Percentiles rank a stretch among this genome's conserved stretches.
Conservation (phyloP, 1,284 basidiomycete species). For the Cryptococcus sp. region DNA sequence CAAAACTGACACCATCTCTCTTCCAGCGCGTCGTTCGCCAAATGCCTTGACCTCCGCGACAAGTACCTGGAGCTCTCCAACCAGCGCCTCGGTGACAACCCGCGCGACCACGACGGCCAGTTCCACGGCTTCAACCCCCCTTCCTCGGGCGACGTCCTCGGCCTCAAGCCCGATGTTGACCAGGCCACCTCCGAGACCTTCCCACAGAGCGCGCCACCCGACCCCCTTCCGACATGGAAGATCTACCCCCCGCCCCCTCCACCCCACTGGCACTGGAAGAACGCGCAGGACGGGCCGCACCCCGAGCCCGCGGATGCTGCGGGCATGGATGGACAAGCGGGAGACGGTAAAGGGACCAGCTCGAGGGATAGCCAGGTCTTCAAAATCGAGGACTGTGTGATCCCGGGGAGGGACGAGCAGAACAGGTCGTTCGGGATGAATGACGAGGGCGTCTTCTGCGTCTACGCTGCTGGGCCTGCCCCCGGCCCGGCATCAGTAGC, state of each 20-base stretch:
- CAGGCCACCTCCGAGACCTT: slow-evolving; percentile 15
- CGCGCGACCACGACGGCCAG: slow-evolving; percentile 74
- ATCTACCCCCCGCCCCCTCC: slow-evolving; percentile 87
- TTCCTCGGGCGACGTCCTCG: slow-evolving; percentile 60
- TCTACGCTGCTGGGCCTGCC: slow-evolving; percentile 54
- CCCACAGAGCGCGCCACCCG: background rate
- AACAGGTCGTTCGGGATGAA: slow-evolving; percentile 69
- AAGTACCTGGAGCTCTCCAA: slow-evolving; percentile 83
- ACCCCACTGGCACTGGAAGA: slow-evolving; percentile 84
- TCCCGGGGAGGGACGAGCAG: slow-evolving; percentile 55
- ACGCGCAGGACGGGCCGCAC: slow-evolving; percentile 55
- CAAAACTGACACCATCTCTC: slow-evolving; percentile 11
- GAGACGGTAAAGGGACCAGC: slow-evolving; percentile 33
- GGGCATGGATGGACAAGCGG: slow-evolving; percentile 21
- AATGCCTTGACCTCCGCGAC: slow-evolving; percentile 81
- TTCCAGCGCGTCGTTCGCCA: slow-evolving; percentile 58
- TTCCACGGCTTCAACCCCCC: slow-evolving; percentile 63
- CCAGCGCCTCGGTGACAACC: slow-evolving; percentile 87
- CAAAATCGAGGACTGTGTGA: slow-evolving; percentile 62
- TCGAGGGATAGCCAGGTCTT: slow-evolving; percentile 54
- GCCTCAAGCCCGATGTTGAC: slow-evolving; percentile 62
- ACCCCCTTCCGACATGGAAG: slow-evolving; percentile 61
- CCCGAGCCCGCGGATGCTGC: slow-evolving; percentile 11
- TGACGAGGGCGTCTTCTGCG: slow-evolving; percentile 80
- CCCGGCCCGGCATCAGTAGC: background rate